Evolutionary conservation across 192 early-diverging fungal genomes (phyloP), one percentile per base, ranked within the genome.

Genomic region (Coemansia sp.): DNA sequence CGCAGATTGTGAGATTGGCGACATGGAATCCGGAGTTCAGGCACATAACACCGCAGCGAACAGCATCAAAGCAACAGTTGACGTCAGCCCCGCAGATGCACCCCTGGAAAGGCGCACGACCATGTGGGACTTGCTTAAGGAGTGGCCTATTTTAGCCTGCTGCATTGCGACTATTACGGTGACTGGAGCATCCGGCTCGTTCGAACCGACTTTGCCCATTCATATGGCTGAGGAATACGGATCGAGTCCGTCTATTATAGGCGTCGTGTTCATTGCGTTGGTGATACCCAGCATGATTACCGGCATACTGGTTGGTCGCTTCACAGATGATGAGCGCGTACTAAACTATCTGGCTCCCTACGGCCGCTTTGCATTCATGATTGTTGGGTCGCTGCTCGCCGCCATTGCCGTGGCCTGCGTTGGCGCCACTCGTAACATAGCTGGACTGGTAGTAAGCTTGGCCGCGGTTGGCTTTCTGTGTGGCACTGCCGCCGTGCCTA

Each of bases 281-380:
- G 87, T 92, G 6, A 72, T 92, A 24, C 92, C 92, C 21, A 89
- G 88, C 41, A 81, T 87, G 36, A 66, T 91, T 35, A 73, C 84
- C 4, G 76, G 69, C 3, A 88, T 89, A 6, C 19, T 84, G 0
- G 82, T 88, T 16, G 92, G 92, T 27, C 72, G 66, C 34, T 73
- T 54, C 67, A 75, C 76, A 4, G 77, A 78, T 44, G 53, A 83
- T 39, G 59, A 60, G 24, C 72, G 73, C 17, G 53, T 79, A n/a
- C 63, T 78, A 10, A 35, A 34, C 19, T 53, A 36, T n/a, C 29
- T 79, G 34, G 81, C 73, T 8, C 73, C 81, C 10, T 78, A 75
- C 46, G 76, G 75, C 1, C 68, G 81, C 45, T 83, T 78, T 62
- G 70, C 48, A 4, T 78, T 83, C 36, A 73, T 83, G 57, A 67